Evolutionary conservation across 495 filamentous ascomycete species (phyloP).

Genomic region (Xanthoparmelia taractica): DNA sequence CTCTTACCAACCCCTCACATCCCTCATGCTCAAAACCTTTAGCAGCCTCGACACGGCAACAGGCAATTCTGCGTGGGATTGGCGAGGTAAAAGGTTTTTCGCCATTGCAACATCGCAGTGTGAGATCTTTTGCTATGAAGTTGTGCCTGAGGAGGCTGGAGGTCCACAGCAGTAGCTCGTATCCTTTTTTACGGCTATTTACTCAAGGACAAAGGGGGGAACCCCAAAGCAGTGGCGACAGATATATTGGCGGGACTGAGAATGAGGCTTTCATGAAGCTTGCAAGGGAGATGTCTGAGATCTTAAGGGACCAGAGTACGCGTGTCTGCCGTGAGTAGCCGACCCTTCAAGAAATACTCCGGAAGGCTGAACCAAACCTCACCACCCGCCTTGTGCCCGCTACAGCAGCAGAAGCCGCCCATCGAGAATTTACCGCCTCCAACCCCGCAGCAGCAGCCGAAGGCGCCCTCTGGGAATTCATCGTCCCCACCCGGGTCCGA

Average conservation of each 20-base stretch:
- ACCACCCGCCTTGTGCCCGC: not conserved
- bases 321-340: too few species aligned
- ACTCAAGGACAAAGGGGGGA: not conserved
- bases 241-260: not conserved
- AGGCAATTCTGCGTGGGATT: not conserved
- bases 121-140: not conserved
- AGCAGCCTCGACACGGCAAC: not conserved
- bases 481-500: too few species aligned
- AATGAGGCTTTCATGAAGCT: not conserved
- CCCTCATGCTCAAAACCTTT: not conserved
- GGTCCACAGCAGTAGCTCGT: not conserved
- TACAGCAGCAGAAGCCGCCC: too few species aligned
- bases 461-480: not conserved
- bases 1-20: not conserved
- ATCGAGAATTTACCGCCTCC: too few species aligned
- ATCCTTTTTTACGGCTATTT: not conserved
- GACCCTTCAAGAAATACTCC: not conserved
- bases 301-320: not conserved
- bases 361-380: not conserved
- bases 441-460: too few species aligned
- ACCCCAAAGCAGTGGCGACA: not conserved
- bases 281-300: not conserved
- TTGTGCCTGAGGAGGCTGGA: not conserved
- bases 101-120: not conserved
- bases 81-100: not conserved